These are phyloP conservation scores for Centaurea solstitialis DNA, from an alignment of 129 eudicot genomes.

Conservation along the genomic window DNA sequence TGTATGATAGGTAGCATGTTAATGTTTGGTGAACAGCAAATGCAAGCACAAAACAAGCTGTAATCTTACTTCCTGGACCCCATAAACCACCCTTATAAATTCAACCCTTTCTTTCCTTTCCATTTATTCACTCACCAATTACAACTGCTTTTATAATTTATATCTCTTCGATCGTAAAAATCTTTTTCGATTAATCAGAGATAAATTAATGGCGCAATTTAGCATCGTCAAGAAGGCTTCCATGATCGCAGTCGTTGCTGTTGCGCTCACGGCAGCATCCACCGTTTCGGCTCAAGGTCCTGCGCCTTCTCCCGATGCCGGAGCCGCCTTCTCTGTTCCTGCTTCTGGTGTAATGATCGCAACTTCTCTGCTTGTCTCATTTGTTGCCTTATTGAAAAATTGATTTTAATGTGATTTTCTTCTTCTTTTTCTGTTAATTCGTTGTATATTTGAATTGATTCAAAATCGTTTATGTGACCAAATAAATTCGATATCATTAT, in stretches of 20 bases:
- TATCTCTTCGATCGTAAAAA: not conserved
- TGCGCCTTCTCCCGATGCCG: slow-evolving; percentile 66
- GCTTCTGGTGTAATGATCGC: slow-evolving; percentile 38
- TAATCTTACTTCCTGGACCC: not conserved
- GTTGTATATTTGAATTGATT: not conserved
- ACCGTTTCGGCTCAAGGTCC: slow-evolving; percentile 49
- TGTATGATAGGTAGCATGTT: slow-evolving; percentile 19
- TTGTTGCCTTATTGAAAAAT: slow-evolving; percentile 32
- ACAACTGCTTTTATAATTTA: not conserved
- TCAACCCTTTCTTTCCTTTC: not conserved
- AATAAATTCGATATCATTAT: not conserved
- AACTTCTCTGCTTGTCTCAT: slow-evolving; percentile 43
- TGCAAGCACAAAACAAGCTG: slow-evolving; percentile 24
- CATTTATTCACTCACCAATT: not conserved
- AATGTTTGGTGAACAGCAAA: slow-evolving; percentile 23
- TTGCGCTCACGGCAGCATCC: slow-evolving; percentile 18
- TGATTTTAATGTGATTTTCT: not conserved
- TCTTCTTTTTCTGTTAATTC: not conserved
- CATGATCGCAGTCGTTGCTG: slow-evolving; percentile 14
- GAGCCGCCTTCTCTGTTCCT: slow-evolving; percentile 52
- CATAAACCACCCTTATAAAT: slow-evolving; percentile 11
- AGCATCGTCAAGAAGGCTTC: slow-evolving; percentile 25
- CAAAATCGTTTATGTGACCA: not conserved
- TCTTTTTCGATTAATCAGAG: not conserved
- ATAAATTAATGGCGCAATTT: slow-evolving; percentile 38